A percentile compares a stretch with the other conserved stretches of the same genome.
These are phyloP conservation scores for Wallacemonas sp. DNA, from an alignment of 208 protist genomes.

Conservation along the genomic window DNA sequence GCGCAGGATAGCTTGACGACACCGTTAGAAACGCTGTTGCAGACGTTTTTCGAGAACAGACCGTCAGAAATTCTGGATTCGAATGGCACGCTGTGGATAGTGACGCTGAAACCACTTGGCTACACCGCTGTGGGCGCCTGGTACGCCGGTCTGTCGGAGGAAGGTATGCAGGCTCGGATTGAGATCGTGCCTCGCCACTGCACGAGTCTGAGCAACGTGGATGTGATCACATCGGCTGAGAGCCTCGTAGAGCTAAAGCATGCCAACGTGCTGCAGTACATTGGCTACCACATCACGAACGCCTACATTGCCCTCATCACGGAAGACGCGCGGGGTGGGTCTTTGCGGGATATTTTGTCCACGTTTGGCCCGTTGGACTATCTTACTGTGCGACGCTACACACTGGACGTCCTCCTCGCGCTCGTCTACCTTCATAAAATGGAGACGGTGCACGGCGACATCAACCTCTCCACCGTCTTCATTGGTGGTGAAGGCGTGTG, in stretches of 20 bases:
- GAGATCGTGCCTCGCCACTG: slow-evolving; percentile 44
- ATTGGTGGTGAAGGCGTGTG: slow-evolving; percentile 54
- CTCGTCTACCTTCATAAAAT: slow-evolving; percentile 56
- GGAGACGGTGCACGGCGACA: slow-evolving; percentile 55
- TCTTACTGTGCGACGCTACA: slow-evolving; percentile 37
- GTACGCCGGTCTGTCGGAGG: slow-evolving; percentile 43
- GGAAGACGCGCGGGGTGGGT: slow-evolving; percentile 63
- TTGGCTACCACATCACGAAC: slow-evolving; percentile 26
- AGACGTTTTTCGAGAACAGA: not conserved
- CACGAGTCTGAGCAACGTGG: slow-evolving; percentile 27
- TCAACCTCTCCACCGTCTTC: slow-evolving; percentile 67
- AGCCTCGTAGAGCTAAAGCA: slow-evolving; percentile 36
- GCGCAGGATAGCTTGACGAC: slow-evolving; percentile 4
- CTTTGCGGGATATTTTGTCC: slow-evolving; percentile 34
- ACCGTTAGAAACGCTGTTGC: not conserved
- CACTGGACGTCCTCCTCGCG: slow-evolving; percentile 38
- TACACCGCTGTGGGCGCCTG: slow-evolving; percentile 36
- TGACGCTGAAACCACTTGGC: slow-evolving; percentile 32
- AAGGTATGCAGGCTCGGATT: slow-evolving; percentile 45
- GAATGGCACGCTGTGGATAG: slow-evolving; percentile 31
- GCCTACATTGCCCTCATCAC: slow-evolving; percentile 45
- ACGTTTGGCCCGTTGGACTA: slow-evolving; percentile 42
- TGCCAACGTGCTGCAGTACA: slow-evolving; percentile 53
- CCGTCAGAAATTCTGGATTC: slow-evolving; percentile 23
- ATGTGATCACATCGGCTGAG: slow-evolving; percentile 31